Evolutionary conservation across 2,329 filamentous ascomycete genomes (phyloP), one percentile per base, ranked within the genome.

Genomic region (Colletotrichum sp.): DNA sequence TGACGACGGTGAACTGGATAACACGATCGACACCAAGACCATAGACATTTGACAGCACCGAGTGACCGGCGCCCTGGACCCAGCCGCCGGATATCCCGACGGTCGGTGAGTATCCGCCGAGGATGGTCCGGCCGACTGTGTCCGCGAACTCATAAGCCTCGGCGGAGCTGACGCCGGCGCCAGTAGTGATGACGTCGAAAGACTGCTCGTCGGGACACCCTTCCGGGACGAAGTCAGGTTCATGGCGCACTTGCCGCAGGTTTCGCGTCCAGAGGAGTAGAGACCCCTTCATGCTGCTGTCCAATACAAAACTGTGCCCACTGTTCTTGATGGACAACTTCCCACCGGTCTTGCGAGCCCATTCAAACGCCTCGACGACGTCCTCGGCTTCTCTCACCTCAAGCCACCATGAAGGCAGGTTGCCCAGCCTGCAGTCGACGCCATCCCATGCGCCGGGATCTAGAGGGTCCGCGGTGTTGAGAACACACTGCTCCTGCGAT

Each of bases 241-340:
- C 44, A 49, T 49, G 44, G 6, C 44, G 18, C 6, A 49, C 10
- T 21, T 49, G 44, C 0, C 44, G 44, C 44, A 49, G 6, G 2
- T 49, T 49, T 49, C n/a, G 44, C 10, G 44, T 49, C 44, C 44
- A 49, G 10, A 49, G 44, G 3, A 49, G 44, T 0, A 49, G n/a
- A 13, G 44, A 8, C 0, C 10, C 44, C n/a, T 49, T 49, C 44
- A 49, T 12, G 3, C 44, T 49, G 44, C 44, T 49, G n/a, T 49
- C 44, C 0, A 49, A 3, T 0, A 49, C 44, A 0, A 49, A 49
- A 0, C 44, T 49, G n/a, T 49, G 44, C 3, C 44, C 44, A 3
- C 44, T 49, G 10, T 49, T 49, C 44, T 49, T 49, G 6, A 49
- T 49, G 9, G 44, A 21, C 10, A 49, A 4, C 44, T 49, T 49